Base-by-base conservation (phyloP, 1,284 basidiomycete genomes). In the Marasmius tenuissimus region DNA sequence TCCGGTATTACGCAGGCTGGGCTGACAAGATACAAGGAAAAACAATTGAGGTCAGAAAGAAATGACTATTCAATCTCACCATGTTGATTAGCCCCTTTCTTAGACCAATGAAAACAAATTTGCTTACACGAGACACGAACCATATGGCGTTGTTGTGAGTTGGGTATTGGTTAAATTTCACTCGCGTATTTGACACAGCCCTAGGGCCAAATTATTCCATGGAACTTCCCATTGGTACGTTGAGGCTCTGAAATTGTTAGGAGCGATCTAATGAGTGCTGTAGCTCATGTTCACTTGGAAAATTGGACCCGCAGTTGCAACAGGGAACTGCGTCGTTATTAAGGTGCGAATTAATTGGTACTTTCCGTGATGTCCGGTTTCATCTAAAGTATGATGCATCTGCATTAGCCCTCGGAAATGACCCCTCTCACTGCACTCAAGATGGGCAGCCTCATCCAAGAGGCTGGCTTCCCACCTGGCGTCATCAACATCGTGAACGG, bases 11-110 rank as follows among this genome's bases (percentile, higher is more conserved):
- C 61, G 78, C 78, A 45, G 83, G 83, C 51, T 85, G 83, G 83
- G 82, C 83, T 6, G 92, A 93, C 81, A 93, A 93, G 81, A 81
- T 89, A 67, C 78, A 84, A 60, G 92, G 92, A 47, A 85, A 89
- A 73, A 80, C 82, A 63, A 87, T 91, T 70, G 82, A 86, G 71
- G 68, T 77, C 12, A 47, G 70, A 58, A n/a, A 14, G 2, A 0
- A 22, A 18, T 37, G 22, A 8, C 34, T 52, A 38, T 16, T 33
- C 11, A 22, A 27, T 27, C 1, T 18, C 8, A 22, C 35, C 16
- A 52, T 16, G 20, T 6, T 58, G 27, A 42, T 33, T 2, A 27
- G 27, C 27, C 27, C 27, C 27, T 27, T 27, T 27, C 27, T 4
- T 49, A 69, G 68, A 63, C 66, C 12, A 60, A 62, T 40, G 68